Evolutionary conservation across 2,329 filamentous ascomycete species (phyloP), one percentile per base, ranked within the genome.

Genomic region (Fusarium algeriense): DNA sequence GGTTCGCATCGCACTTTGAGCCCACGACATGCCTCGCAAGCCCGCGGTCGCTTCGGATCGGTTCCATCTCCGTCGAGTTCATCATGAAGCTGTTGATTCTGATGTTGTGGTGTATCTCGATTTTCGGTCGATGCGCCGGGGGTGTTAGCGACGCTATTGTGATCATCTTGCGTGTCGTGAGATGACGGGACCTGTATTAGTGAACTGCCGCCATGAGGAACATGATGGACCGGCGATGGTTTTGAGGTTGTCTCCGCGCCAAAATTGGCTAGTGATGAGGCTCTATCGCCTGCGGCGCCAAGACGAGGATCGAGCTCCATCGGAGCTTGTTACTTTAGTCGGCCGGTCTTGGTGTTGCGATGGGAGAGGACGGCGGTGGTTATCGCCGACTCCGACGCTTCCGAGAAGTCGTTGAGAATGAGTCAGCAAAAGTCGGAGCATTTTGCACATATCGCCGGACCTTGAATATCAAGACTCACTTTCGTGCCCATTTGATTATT

Each of bases 1-100:
- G 92, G 91, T 77, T 97, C 94, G 82, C 94, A 97, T 73, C 93
- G 92, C 65, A 97, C 94, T 80, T 94, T 94, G 55, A 94, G 84
- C 28, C 90, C 89, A 48, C 92, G 89, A 77, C 92, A 94, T 5
- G 91, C 89, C 78, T 94, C 92, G 80, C 92, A 94, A 37, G 92
- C 92, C 32, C 92, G 87, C 7, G 89, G 86, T 60, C 92, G 88
- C 79, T 92, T 93, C 37, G 88, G 82, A 44, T 92, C 90, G 56
- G 60, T 72, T 32, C 75, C 78, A 35, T 74, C 75, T 9, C 52
- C 59, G 34, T 71, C 76, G 32, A 58, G 54, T 34, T 72, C 76
- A 37, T 73, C 63, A 41, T 67, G 62, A 62, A 73, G 64, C 35
- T 74, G 69, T 26, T 64, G 61, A 15, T 45, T 46, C 30, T 59